A percentile compares a stretch with the other conserved stretches of the same genome.
Evolutionary conservation across 257 asterid species (phyloP).

Genomic region (Handroanthus guayacan): DNA sequence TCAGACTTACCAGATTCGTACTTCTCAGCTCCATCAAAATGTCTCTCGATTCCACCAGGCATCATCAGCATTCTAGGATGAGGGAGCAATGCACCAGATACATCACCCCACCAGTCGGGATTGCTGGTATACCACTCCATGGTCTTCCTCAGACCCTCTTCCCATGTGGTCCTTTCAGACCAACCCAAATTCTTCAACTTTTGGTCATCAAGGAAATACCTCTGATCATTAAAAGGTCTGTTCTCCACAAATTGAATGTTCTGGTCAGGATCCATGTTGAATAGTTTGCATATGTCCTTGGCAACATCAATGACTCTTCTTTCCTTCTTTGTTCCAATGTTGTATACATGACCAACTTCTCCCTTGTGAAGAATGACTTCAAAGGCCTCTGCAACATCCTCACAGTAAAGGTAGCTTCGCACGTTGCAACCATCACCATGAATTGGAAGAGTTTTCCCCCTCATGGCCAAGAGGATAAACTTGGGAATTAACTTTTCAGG

Average conservation of each 20-base stretch:
- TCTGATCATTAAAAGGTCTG: constrained; percentile 96
- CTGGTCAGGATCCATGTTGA: constrained; percentile 75
- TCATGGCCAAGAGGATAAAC: constrained; percentile 91
- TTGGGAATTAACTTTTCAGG: constrained; percentile 97
- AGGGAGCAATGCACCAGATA: constrained; percentile 95
- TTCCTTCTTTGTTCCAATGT: constrained; percentile 93
- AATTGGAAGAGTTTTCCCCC: constrained; percentile 86
- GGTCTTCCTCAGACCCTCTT: constrained; percentile 89
- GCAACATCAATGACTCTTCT: constrained; percentile 96
- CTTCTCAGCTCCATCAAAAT: constrained; percentile 73
- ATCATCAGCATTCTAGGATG: constrained; percentile 97
- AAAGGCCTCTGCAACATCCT: constrained; percentile 98
- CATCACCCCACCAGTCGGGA: constrained; percentile 99
- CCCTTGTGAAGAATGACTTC: constrained; percentile 92
- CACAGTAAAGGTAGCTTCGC: constrained; percentile 91
- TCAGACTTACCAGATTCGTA: constrained; percentile 62
- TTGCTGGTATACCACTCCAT: constrained; percentile 84
- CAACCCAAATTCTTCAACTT: constrained; percentile 87
- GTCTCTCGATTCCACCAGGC: constrained; percentile 88
- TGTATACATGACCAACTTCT: constrained; percentile 95
- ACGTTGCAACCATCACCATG: constrained; percentile 98
- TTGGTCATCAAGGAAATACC: constrained; percentile 95
- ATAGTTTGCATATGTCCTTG: constrained; percentile 78
- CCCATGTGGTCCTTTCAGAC: constrained; percentile 88
- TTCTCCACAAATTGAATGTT: constrained; percentile 86